phyloP scores from a whole-genome alignment of 345 rosid species.

The Rubroshorea leprosula region DNA sequence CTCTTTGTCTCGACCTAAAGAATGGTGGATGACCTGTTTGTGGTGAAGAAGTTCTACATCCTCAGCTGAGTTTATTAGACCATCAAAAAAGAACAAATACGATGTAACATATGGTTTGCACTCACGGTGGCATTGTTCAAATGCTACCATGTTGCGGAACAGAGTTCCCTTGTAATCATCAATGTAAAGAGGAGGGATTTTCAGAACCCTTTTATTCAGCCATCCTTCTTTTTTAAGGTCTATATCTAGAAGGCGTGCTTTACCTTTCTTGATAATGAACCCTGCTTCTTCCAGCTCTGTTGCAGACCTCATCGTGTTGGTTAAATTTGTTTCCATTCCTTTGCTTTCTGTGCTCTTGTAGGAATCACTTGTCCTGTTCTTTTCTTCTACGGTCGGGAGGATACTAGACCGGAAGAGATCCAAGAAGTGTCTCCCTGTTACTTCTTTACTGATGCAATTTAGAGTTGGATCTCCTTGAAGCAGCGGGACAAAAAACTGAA shows the following conservation, averaged over 20 bases:
- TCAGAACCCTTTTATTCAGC: constrained; percentile 16
- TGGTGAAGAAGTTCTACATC: constrained; percentile 24
- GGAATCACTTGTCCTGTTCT: too few species aligned
- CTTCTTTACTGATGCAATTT: neutral
- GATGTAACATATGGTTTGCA: constrained; percentile 20
- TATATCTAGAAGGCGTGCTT: neutral
- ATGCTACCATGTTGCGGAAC: constrained; percentile 31
- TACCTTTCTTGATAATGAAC: constrained; percentile 8
- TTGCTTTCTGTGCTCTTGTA: neutral
- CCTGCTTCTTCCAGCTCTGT: constrained; percentile 24
- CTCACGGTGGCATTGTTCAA: constrained; percentile 26
- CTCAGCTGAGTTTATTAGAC: constrained; percentile 21
- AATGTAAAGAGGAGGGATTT: constrained; percentile 22
- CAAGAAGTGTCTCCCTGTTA: constrained; percentile 13
- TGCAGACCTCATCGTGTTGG: constrained; percentile 11
- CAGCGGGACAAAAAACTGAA: constrained; percentile 25
- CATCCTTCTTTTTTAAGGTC: constrained; percentile 15
- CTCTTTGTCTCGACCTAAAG: constrained; percentile 26
- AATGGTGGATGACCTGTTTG: constrained; percentile 22
- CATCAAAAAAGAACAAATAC: constrained; percentile 27
- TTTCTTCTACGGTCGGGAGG: too few species aligned
- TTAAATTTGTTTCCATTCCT: neutral
- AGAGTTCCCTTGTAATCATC: constrained; percentile 26
- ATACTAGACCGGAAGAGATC: constrained; percentile 26
- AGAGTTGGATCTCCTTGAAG: constrained; percentile 5